Conservation (phyloP, 2,329 filamentous ascomycete species). For the Fusarium liriodendri region DNA sequence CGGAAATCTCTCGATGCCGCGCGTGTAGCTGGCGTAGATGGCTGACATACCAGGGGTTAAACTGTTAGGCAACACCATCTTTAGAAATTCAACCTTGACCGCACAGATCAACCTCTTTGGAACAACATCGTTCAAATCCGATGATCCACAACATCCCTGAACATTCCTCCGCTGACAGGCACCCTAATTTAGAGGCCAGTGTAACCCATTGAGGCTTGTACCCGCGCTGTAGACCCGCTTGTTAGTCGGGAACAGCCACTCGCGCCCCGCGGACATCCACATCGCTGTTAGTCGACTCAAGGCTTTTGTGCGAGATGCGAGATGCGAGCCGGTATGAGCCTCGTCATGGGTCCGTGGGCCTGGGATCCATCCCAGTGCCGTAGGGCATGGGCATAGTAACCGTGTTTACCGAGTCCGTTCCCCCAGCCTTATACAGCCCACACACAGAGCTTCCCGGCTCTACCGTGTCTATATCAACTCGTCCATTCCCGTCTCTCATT, state of each 20-base stretch:
- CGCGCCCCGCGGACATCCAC: not conserved
- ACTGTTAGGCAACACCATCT: not conserved
- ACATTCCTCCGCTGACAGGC: slow-evolving; percentile 26
- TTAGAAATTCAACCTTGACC: not conserved
- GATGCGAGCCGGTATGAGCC: not conserved
- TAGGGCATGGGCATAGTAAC: not conserved
- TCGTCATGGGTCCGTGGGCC: not conserved
- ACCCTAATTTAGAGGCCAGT: slow-evolving; percentile 26
- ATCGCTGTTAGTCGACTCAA: not conserved
- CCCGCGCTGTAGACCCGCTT: not conserved
- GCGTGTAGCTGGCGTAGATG: not conserved
- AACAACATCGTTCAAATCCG: not conserved
- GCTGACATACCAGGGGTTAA: not conserved
- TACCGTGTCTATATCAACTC: slow-evolving; percentile 27
- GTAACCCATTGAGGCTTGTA: not conserved
- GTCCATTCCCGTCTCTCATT: slow-evolving; percentile 10
- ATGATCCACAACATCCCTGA: not conserved
- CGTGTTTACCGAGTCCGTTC: slow-evolving; percentile 22
- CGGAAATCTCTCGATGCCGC: not conserved
- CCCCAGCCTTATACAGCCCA: not conserved
- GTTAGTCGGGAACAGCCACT: not conserved
- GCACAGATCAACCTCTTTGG: not conserved
- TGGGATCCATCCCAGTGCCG: not conserved
- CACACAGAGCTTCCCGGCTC: not conserved
- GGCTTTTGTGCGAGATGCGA: not conserved